phyloP scores from a whole-genome alignment of 2,329 filamentous ascomycete genomes.

The Pseudogymnoascus sp. region DNA sequence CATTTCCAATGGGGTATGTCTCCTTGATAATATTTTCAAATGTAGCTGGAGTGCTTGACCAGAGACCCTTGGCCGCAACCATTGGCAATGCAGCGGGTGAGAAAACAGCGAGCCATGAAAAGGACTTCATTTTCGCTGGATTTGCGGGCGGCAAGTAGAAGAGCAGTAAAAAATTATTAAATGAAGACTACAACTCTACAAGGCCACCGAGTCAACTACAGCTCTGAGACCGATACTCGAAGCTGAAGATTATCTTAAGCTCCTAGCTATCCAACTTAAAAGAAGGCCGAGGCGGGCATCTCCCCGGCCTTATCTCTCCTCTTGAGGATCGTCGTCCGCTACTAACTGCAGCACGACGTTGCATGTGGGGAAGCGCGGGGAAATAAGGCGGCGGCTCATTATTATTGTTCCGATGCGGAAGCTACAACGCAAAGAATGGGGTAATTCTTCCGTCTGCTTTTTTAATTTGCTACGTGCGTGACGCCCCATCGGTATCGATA shows the following conservation, averaged over 20 bases:
- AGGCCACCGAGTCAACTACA: neutral
- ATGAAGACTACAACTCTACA: neutral
- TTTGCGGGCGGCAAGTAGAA: neutral
- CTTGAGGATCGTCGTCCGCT: neutral
- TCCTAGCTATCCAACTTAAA: neutral
- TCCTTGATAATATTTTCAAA: conserved; percentile 27
- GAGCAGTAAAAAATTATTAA: neutral
- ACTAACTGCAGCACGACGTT: neutral
- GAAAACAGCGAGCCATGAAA: neutral
- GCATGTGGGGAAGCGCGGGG: neutral
- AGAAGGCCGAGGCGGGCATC: neutral
- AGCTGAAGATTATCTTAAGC: neutral
- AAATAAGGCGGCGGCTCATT: neutral
- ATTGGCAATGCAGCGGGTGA: neutral
- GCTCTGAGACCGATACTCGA: neutral
- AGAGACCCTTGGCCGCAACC: conserved; percentile 1
- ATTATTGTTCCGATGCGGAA: neutral
- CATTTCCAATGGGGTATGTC: conserved; percentile 41
- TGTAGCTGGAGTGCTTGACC: conserved; percentile 12
- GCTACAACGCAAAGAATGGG: neutral
- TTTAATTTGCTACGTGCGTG: neutral
- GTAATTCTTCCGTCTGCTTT: neutral
- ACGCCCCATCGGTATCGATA: neutral
- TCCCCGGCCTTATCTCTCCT: neutral
- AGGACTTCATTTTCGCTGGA: neutral